Evolutionary conservation across 306 rosid species (phyloP), one percentile per base, ranked within the genome.

Genomic region (Acacia melanoxylon): DNA sequence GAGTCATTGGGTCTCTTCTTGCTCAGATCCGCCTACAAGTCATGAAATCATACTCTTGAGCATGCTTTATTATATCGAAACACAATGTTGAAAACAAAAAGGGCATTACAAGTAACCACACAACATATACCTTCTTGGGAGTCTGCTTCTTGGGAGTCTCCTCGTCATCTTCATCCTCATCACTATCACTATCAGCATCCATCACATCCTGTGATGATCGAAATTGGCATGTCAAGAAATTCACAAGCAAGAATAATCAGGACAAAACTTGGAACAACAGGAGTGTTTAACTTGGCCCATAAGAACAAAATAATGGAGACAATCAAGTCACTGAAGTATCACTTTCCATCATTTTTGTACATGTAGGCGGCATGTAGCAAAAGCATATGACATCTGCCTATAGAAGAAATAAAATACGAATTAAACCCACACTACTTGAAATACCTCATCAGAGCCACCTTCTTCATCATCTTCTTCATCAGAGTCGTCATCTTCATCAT

Each of bases 1-100:
- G 97, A 86, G 0, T 86, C 97, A 58, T 86, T 88, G 22, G 88
- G 22, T 51, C 98, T 95, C 81, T 95, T 95, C 91, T 93, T 93
- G 52, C 84, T 80, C 51, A 63, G 15, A 37, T 81, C 90, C 9
- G 31, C 87, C 97, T 93, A 45, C 68, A 72, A 62, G 27, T 63
- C 6, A 74, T 12, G 33, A 11, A n/a, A 11, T 15, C 2, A 84
- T 3, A 2, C 19, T 15, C 2, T 80, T 3, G 20, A 77, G 63
- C 45, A 22, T 17, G 10, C 4, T 20, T 2, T 3, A 4, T 7
- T 25, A 3, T 22, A 1, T 3, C 35, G 35, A 4, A 19, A 19
- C 13, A 8, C 12, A 37, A 56, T 22, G 25, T 8, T 6, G 13
- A 41, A 15, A 25, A 56, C 9, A 42, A 61, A 54, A 15, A 9